Conservation (phyloP, 169 alveolate genomes). For the Plasmodium sp. region DNA sequence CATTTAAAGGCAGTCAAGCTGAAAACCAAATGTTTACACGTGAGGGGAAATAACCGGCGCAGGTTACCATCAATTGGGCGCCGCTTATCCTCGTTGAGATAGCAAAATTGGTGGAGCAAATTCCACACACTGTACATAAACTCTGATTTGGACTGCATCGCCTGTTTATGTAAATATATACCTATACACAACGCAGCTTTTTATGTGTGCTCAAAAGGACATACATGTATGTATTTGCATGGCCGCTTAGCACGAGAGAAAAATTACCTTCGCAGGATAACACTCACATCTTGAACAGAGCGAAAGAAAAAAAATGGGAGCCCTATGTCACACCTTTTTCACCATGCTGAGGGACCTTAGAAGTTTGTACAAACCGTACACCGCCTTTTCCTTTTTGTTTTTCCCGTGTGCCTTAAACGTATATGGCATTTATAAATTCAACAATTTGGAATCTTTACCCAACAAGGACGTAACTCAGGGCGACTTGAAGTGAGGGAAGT, state of each 20-base stretch:
- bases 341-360: conserved; percentile 44
- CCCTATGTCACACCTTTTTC: conserved; percentile 54
- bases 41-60: neutral
- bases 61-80: neutral
- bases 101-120: neutral
- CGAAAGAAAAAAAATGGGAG: conserved; percentile 22
- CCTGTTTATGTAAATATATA: neutral
- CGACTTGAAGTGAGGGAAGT: conserved; percentile 19
- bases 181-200: neutral
- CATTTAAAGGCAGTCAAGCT: neutral
- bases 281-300: neutral
- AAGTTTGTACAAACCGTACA: conserved; percentile 67
- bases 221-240: neutral
- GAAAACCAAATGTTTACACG: neutral
- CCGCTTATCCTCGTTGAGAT: neutral
- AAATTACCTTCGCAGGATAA: neutral
- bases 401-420: conserved; percentile 70
- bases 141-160: neutral
- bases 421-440: conserved; percentile 70
- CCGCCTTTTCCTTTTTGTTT: conserved; percentile 72
- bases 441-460: conserved; percentile 11
- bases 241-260: neutral
- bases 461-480: conserved; percentile 28
- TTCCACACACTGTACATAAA: neutral
- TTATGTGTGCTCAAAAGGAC: neutral